Evolutionary conservation across 257 asterid genomes (phyloP), one percentile per base, ranked within the genome.

Genomic region (Ballota nigra): DNA sequence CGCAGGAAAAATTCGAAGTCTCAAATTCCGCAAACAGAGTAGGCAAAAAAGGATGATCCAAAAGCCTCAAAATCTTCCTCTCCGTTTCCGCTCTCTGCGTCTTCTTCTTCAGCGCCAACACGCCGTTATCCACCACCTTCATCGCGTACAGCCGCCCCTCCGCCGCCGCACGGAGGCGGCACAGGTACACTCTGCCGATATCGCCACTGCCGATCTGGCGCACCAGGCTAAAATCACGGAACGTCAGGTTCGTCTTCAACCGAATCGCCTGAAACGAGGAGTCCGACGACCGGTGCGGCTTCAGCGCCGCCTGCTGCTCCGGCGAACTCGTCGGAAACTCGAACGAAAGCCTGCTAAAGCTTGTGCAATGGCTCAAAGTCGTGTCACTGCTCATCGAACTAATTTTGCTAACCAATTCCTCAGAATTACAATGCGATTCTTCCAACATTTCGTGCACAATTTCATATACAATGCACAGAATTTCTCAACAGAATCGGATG

Each of bases 131-230:
- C 80, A 92, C 96, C 29, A 92, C 96, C 34, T 92, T 92, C 96
- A 92, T 89, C 16, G 98, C 98, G 79, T 83, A 92, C 0, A 86
- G 77, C 45, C 79, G 68, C 23, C 63, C 80, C 26, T 75, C 85
- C 36, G 77, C 85, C 59, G 52, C 63, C 13, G 74, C 73, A 16
- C 86, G 79, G 69, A 80, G 78, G 74, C 86, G 74, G 83, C 96
- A 90, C 71, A 88, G 87, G 60, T 89, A 92, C 8, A 92, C 98
- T 22, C 87, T 78, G 3, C 96, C 96, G 34, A 92, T 92, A 49
- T 92, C 98, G 26, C 98, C 97, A 71, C 93, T 82, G 13, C 97
- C 97, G 82, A 89, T 87, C 78, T 89, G 96, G 9, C 89, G 85
- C 47, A 87, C 90, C 1, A 92, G 53, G 84, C 87, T 83, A 75